A percentile compares a stretch with the other conserved stretches of the same genome.
These are phyloP conservation scores for Choanephora cucurbitarum DNA, from an alignment of 371 early-diverging fungal species.

Conservation along the genomic window DNA sequence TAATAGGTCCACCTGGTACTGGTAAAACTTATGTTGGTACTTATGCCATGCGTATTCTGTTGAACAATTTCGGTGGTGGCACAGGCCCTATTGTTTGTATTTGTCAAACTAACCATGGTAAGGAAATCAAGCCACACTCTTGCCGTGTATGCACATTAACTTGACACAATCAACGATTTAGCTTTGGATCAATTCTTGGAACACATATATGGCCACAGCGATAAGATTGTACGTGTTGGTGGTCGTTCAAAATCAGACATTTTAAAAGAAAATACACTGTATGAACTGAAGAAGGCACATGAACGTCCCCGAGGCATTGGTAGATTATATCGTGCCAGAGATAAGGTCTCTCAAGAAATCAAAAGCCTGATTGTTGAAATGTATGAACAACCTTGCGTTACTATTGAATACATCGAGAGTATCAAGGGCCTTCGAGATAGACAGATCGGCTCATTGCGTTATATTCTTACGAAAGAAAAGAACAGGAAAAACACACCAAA, in stretches of 20 bases:
- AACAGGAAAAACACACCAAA: constrained; percentile 18
- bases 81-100: constrained; percentile 64
- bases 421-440: constrained; percentile 33
- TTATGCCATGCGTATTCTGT: constrained; percentile 56
- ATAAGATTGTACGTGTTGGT: constrained; percentile 64
- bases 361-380: constrained; percentile 40
- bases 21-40: constrained; percentile 75
- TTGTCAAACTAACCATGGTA: constrained; percentile 74
- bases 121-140: not conserved
- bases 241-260: constrained; percentile 56
- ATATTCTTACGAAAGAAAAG: constrained; percentile 38
- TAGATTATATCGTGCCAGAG: constrained; percentile 35
- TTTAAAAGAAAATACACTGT: constrained; percentile 45
- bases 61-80: constrained; percentile 43
- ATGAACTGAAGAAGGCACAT: constrained; percentile 42
- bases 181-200: constrained; percentile 77
- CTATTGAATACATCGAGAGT: constrained; percentile 39
- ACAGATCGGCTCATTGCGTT: constrained; percentile 46
- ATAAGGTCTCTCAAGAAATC: constrained; percentile 44
- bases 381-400: constrained; percentile 54
- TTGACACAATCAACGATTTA: no score
- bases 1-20: constrained; percentile 72
- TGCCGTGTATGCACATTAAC: no score
- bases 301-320: constrained; percentile 33
- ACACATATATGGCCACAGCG: constrained; percentile 48